Evolutionary conservation across 805 yeast species (phyloP), one percentile per base, ranked within the genome.

Genomic region (Cephaloascus fragrans): DNA sequence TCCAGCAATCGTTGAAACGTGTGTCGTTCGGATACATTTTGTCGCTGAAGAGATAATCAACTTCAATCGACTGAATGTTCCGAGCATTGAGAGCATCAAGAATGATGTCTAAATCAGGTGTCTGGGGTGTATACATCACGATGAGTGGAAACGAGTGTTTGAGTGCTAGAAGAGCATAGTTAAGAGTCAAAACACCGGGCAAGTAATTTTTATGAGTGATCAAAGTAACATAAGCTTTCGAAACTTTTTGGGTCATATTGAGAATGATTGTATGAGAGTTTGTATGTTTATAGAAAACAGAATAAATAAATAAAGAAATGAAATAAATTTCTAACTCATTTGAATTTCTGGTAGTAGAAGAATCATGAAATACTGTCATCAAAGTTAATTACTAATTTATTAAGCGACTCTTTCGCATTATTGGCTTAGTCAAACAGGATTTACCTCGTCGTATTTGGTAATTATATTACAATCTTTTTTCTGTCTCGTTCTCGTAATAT

Each of bases 1-100:
- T 64, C 80, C 81, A 77, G 45, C 80, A 74, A 49, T 76, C 81
- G 47, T 68, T 59, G 54, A 77, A 77, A 28, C 83, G 56, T 9
- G 71, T 62, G 45, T 77, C 82, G 29, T 63, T 55, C 9, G 64
- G 53, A 45, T 71, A 71, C 40, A 69, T 71, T 46, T 68, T 70
- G 43, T 60, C 56, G 15, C 50, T 53, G 1, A 64, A 47, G 19
- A 77, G 53, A 38, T 66, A 59, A 16, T 63, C 61, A 14, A 75
- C 62, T 39, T 55, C 58, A 26, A 63, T 39, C 37, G 68, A 64
- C 18, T 62, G 58, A 10, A 76, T 73, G 0, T 61, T 59, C 20
- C 73, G 56, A 1, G 37, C 35, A 28, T 61, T 65, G 19, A 76
- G 48, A 8, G 56, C 62, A 9, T 47, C 46, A 37, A 70, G 70